Conservation (phyloP, 257 asterid species). For the Ballota nigra region DNA sequence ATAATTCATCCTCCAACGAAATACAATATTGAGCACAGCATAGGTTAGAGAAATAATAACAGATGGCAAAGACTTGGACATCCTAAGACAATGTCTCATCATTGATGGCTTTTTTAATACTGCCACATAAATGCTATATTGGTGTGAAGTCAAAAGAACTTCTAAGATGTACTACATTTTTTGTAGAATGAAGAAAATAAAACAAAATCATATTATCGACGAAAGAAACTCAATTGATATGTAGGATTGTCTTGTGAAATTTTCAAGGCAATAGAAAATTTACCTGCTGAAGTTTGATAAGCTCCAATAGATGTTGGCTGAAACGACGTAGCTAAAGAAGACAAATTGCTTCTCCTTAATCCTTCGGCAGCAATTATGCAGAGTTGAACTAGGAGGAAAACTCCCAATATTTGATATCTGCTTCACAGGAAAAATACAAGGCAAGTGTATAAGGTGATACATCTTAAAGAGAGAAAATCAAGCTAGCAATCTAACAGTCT, state of each 20-base stretch:
- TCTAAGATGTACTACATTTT: not conserved
- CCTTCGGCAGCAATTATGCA: constrained; percentile 93
- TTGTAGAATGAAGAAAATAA: constrained; percentile 1
- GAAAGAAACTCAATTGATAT: not conserved
- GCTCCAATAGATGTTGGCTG: constrained; percentile 74
- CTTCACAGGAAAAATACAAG: constrained; percentile 19
- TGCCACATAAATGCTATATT: not conserved
- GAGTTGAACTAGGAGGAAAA: constrained; percentile 91
- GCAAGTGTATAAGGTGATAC: not conserved
- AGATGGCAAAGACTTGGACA: not conserved
- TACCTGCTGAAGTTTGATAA: constrained; percentile 76
- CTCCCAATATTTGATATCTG: constrained; percentile 98
- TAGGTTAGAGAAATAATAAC: not conserved
- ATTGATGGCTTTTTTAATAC: not conserved
- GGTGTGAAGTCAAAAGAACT: not conserved
- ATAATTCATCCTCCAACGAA: not conserved
- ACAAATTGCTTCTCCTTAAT: constrained; percentile 78
- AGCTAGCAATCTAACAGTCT: not conserved
- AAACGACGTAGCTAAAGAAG: constrained; percentile 70
- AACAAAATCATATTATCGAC: not conserved
- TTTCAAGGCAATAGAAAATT: constrained; percentile 10
- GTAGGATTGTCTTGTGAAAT: not conserved
- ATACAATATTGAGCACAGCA: not conserved
- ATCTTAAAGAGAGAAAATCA: not conserved
- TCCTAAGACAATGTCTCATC: not conserved